These are phyloP conservation scores for Prinsepia uniflora DNA, from an alignment of 306 rosid species.

Conservation along the genomic window DNA sequence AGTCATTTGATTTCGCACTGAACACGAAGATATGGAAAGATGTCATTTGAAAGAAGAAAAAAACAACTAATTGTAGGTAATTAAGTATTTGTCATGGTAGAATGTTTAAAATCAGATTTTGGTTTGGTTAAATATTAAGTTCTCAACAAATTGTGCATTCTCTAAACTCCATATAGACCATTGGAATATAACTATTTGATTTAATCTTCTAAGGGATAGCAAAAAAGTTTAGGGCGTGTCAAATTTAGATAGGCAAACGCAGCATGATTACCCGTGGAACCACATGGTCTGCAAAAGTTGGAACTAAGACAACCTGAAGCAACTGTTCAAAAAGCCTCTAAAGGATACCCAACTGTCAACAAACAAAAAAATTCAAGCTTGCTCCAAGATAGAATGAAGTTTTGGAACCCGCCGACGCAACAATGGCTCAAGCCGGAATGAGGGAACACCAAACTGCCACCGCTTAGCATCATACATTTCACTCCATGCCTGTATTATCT, in stretches of 20 bases:
- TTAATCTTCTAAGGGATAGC: background rate
- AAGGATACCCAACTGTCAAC: constrained; percentile 30
- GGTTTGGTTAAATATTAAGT: background rate
- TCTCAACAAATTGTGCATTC: background rate
- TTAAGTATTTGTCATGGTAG: background rate
- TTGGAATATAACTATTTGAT: background rate
- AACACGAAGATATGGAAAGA: background rate
- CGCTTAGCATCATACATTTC: constrained; percentile 95
- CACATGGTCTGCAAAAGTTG: constrained; percentile 38
- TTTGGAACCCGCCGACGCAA: constrained; percentile 84
- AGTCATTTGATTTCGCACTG: background rate
- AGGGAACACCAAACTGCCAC: constrained; percentile 92
- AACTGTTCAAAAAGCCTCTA: constrained; percentile 38
- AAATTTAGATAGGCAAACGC: background rate
- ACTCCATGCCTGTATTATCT: constrained; percentile 91
- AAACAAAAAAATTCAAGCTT: constrained; percentile 37
- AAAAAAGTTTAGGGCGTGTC: background rate
- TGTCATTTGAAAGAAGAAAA: background rate
- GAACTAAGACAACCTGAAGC: constrained; percentile 41
- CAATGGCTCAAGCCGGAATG: constrained; percentile 91
- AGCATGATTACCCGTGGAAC: constrained; percentile 37
- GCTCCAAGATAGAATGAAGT: constrained; percentile 75
- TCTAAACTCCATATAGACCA: background rate
- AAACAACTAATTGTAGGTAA: background rate
- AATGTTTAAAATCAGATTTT: background rate